phyloP scores from a whole-genome alignment of 225 moss, liverwort and hornwort genomes.

The Straminergon stramineum region DNA sequence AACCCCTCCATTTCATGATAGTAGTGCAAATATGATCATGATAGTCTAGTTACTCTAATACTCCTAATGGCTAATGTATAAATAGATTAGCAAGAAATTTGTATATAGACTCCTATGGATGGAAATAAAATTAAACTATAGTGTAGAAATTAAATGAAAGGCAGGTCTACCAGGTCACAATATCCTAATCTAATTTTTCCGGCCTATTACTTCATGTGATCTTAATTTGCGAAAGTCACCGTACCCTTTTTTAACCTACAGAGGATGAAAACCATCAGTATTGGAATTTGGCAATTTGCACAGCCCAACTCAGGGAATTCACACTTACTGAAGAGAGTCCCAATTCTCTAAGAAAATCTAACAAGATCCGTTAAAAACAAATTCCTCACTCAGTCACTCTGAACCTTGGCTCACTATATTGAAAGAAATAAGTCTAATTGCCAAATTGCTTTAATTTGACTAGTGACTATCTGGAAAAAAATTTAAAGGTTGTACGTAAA shows the following conservation, averaged over 20 bases:
- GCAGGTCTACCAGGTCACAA: no score
- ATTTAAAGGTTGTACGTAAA: background rate
- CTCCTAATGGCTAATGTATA: background rate
- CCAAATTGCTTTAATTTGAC: background rate
- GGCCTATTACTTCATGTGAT: no score
- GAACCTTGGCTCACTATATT: background rate
- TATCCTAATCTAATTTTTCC: no score
- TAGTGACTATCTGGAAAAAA: background rate
- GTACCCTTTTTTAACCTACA: no score
- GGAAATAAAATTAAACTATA: background rate
- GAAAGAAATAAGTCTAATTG: background rate
- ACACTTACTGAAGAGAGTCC: no score
- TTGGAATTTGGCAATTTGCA: no score
- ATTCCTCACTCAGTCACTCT: background rate
- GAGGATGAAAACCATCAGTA: background rate
- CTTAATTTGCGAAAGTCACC: no score
- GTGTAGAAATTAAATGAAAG: background rate
- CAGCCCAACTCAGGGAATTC: no score
- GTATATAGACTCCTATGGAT: background rate
- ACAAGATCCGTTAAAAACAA: background rate
- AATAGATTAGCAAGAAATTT: background rate
- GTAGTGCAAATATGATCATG: background rate
- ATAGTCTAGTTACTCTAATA: background rate
- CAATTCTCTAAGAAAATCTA: no score
- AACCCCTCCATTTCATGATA: background rate